Percentiles rank a stretch among this genome's conserved stretches.
These are phyloP conservation scores for Scheffersomyces titani DNA, from an alignment of 1,139 yeast genomes.

Conservation along the genomic window DNA sequence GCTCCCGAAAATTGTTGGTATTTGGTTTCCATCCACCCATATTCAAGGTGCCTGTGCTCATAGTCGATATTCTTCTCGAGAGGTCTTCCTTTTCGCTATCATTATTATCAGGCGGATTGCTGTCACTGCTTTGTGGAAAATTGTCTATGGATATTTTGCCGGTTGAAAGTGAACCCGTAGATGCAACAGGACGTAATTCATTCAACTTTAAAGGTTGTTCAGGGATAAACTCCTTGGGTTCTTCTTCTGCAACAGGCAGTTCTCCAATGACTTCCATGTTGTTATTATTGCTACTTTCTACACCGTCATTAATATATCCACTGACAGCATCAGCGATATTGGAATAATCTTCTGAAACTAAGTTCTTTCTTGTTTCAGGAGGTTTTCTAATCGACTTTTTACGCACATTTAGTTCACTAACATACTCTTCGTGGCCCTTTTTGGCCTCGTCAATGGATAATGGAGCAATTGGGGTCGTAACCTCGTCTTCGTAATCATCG, in stretches of 20 bases:
- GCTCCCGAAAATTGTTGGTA: slow-evolving; percentile 50
- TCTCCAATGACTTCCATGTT: not conserved
- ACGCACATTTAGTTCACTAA: slow-evolving; percentile 30
- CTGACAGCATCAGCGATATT: slow-evolving; percentile 29
- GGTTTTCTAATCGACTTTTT: slow-evolving; percentile 38
- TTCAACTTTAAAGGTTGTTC: slow-evolving; percentile 2
- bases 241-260: slow-evolving; percentile 1
- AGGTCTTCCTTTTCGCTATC: slow-evolving; percentile 9
- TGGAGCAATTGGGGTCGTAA: slow-evolving; percentile 35
- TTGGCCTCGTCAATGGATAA: slow-evolving; percentile 22
- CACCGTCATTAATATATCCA: slow-evolving; percentile 19
- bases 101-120: slow-evolving; percentile 17
- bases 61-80: slow-evolving; percentile 36
- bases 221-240: not conserved
- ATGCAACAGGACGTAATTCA: slow-evolving; percentile 28
- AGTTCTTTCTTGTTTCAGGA: slow-evolving; percentile 23
- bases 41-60: slow-evolving; percentile 41
- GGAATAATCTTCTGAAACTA: slow-evolving; percentile 28
- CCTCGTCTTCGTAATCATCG: slow-evolving; percentile 13
- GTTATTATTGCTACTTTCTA: slow-evolving; percentile 4
- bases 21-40: slow-evolving; percentile 58
- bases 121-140: not conserved
- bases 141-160: slow-evolving; percentile 32
- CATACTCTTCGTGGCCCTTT: slow-evolving; percentile 30
- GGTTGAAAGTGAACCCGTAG: slow-evolving; percentile 43